phyloP scores from a whole-genome alignment of 2,329 filamentous ascomycete genomes.

The Colletotrichum salicis region DNA sequence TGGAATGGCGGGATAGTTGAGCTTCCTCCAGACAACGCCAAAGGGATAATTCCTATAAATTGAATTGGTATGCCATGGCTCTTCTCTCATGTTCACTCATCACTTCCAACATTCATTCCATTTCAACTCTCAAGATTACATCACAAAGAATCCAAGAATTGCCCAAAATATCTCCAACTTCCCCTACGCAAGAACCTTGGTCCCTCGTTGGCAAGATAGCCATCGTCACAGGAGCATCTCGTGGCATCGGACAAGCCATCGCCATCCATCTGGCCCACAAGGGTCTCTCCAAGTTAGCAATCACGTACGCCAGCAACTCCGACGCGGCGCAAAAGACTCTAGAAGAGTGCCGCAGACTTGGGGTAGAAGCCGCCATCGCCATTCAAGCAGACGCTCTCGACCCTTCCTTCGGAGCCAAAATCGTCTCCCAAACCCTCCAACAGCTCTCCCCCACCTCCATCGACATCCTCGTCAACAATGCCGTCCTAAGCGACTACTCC shows the following conservation, averaged over 20 bases:
- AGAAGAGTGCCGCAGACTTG: background rate
- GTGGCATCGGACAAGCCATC: background rate
- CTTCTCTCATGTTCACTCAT: no score
- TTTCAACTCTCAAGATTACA: no score
- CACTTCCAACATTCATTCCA: no score
- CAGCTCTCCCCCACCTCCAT: background rate
- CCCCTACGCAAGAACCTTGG: background rate
- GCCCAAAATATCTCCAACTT: no score
- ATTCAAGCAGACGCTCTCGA: slow-evolving; percentile 2
- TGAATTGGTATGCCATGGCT: no score
- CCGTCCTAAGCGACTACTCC: background rate
- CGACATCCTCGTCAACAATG: slow-evolving; percentile 28
- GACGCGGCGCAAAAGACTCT: background rate
- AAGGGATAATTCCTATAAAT: no score
- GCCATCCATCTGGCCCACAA: background rate
- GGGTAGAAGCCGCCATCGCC: background rate
- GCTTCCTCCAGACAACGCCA: no score
- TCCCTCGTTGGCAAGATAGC: background rate
- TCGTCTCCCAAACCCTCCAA: slow-evolving; percentile 3
- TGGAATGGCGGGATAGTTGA: no score
- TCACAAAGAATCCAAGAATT: no score
- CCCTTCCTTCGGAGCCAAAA: background rate
- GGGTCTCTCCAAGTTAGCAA: background rate
- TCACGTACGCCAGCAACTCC: background rate
- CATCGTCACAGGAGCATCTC: background rate